Evolutionary conservation across 371 early-diverging fungal genomes (phyloP).

Genomic region (Modicella reniformis): DNA sequence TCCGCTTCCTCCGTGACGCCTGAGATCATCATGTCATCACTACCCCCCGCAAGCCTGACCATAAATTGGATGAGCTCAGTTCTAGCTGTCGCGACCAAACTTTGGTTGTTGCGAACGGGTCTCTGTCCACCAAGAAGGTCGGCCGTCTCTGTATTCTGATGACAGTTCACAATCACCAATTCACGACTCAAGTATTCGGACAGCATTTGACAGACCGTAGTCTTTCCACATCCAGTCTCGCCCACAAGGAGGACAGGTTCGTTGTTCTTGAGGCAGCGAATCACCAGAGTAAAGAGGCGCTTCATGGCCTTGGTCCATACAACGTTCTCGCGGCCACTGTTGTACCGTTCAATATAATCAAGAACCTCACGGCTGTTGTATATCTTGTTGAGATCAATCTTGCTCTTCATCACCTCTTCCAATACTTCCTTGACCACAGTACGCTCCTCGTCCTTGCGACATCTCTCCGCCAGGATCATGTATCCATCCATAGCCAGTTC

Average conservation of each 20-base stretch:
- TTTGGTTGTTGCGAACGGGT: conserved; percentile 82
- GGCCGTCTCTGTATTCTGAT: conserved; percentile 96
- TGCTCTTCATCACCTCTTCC: conserved; percentile 83
- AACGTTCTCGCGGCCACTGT: conserved; percentile 59
- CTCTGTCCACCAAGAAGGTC: conserved; percentile 98
- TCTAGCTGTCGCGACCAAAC: conserved; percentile 58
- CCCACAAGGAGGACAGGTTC: conserved; percentile 99
- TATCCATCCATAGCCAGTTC: conserved; percentile 93
- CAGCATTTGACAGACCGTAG: conserved; percentile 96
- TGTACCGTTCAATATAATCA: conserved; percentile 61
- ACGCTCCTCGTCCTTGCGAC: conserved; percentile 88
- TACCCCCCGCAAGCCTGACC: conserved; percentile 24
- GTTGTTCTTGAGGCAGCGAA: conserved; percentile 80
- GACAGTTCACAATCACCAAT: conserved; percentile 95
- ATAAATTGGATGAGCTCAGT: conserved; percentile 45
- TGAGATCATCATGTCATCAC: no score
- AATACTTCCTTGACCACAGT: conserved; percentile 83
- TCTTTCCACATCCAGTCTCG: conserved; percentile 99
- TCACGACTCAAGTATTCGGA: conserved; percentile 71
- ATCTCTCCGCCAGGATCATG: conserved; percentile 95
- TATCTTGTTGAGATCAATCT: conserved; percentile 70
- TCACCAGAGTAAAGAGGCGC: conserved; percentile 89
- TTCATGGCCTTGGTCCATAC: conserved; percentile 97
- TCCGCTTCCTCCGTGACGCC: conserved; percentile 47
- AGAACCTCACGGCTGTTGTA: conserved; percentile 72